Percentiles rank a stretch among this genome's conserved stretches.
Conservation (phyloP, 2,329 filamentous ascomycete genomes). For the Fusarium decemcellulare region DNA sequence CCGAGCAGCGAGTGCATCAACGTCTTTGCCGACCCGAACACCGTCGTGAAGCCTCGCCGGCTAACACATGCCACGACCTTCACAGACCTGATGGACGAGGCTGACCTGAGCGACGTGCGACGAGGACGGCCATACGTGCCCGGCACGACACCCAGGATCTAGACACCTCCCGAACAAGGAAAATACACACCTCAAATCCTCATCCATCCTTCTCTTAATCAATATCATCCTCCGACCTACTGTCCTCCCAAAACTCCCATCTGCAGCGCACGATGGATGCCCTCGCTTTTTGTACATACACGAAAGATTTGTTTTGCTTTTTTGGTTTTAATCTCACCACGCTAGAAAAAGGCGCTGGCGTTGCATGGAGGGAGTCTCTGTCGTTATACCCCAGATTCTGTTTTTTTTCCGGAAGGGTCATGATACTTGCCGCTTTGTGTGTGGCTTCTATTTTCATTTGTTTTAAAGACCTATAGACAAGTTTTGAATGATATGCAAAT, state of each 20-base stretch:
- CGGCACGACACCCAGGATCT: conserved; percentile 52
- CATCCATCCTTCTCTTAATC: conserved; percentile 18
- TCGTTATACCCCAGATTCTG: conserved; percentile 44
- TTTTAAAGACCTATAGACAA: conserved; percentile 28
- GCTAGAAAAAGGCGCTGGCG: conserved; percentile 32
- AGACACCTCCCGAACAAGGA: background rate
- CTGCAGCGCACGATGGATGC: conserved; percentile 34
- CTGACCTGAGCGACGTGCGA: conserved; percentile 58
- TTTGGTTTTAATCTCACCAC: conserved; percentile 7
- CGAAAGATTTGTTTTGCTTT: background rate
- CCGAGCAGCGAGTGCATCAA: conserved; percentile 66
- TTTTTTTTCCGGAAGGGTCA: background rate
- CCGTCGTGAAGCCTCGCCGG: conserved; percentile 50
- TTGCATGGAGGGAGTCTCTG: conserved; percentile 35
- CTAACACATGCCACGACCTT: conserved; percentile 62
- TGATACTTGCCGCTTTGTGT: conserved; percentile 5
- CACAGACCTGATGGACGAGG: conserved; percentile 67
- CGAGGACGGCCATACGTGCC: conserved; percentile 61
- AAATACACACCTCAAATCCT: background rate
- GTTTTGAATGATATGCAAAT: conserved; percentile 42
- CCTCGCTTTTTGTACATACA: conserved; percentile 26
- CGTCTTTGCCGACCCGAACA: conserved; percentile 65
- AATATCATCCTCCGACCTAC: background rate
- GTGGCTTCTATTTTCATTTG: conserved; percentile 22
- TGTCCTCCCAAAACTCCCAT: conserved; percentile 6